Base-by-base conservation (phyloP, 2,329 filamentous ascomycete species). In the Amphichorda felina region DNA sequence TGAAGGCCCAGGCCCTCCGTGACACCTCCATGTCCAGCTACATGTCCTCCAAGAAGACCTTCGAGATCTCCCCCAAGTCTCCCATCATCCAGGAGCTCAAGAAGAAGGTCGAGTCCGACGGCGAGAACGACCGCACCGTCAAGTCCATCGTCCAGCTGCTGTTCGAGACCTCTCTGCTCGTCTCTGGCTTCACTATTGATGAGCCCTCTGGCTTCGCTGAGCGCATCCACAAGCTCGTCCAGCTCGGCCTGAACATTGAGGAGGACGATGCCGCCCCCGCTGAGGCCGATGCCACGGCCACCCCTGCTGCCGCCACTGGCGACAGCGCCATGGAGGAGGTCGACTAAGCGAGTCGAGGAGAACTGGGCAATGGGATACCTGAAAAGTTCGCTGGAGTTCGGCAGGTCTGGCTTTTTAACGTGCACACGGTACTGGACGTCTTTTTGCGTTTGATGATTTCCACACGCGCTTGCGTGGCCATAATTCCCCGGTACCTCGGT, bases 31-130 rank as follows among this genome's bases (percentile, higher is more conserved):
- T 98, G 91, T 86, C 78, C 68, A 94, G 86, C 54, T 98, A 98
- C 84, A 98, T 98, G 91, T 93, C 86, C 48, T 96, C 89, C 62
- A 98, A 98, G 88, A 98, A 98, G 86, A 98, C 91, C 22, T 96
- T 98, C 51, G 91, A 98, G 75, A 96, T 98, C 68, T 96, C 91
- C n/a, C 91, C 91, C 64, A 89, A 91, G 76, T 94, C 86, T 54
- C 61, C 86, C 47, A 98, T 98, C 66, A 79, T 98, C 73, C 83
- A 94, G 79, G 91, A 96, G 77, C 82, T 98, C 57, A 95, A 93
- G 85, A 87, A 82, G 72, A 98, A 98, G 86, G 86, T 96, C 43
- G 91, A 96, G 76, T 61, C 80, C 41, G 91, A 98, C 55, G 91
- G 91, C 45, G 89, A 95, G 82, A 89, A 88, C 63, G 91, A 96